Evolutionary conservation across 192 early-diverging fungal species (phyloP), one percentile per base, ranked within the genome.

Genomic region (Chytriomyces confervae): DNA sequence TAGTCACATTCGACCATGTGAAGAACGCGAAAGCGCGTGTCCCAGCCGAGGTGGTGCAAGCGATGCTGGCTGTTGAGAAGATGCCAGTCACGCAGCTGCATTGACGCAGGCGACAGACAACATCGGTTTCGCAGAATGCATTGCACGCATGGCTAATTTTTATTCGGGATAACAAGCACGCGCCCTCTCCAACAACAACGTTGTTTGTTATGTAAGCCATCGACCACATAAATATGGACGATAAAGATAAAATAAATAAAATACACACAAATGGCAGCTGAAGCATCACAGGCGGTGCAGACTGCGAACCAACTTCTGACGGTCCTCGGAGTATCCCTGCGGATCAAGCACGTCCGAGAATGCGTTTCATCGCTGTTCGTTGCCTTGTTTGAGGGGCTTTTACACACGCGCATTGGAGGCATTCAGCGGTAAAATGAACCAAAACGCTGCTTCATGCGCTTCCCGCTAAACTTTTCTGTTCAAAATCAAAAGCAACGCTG

Each of bases 331-430:
- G 67, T 69, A 5, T 16, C 18, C 27, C 66, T 69, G 9, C 53
- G 72, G 3, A 64, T 73, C 20, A 62, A 64, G 3, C 27, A 45
- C 7, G 7, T 77, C 44, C 18, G 50, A n/a, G 75, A 77, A 44
- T 77, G 75, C 51, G 75, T 77, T 10, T 36, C 75, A 60, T 77
- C 75, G 65, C 66, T 77, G 49, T 77, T 77, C 46, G 53, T 77
- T 20, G 75, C 75, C 13, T 43, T 77, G 63, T 69, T 57, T 47
- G 75, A 77, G 24, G 75, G 75, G 16, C 6, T 77, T 13, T n/a
- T 69, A 8, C 44, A 45, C 11, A 69, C 44, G 11, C 63, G 75
- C 7, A 73, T 57, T 2, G 61, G 0, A 24, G 72, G 57, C 57
- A 73, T 62, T 62, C 48, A 73, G 27, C 53, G 72, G 16, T 29